Evolutionary conservation across 73 alveolate species (phyloP), one percentile per base, ranked within the genome.

Genomic region (Stentor roeselii): DNA sequence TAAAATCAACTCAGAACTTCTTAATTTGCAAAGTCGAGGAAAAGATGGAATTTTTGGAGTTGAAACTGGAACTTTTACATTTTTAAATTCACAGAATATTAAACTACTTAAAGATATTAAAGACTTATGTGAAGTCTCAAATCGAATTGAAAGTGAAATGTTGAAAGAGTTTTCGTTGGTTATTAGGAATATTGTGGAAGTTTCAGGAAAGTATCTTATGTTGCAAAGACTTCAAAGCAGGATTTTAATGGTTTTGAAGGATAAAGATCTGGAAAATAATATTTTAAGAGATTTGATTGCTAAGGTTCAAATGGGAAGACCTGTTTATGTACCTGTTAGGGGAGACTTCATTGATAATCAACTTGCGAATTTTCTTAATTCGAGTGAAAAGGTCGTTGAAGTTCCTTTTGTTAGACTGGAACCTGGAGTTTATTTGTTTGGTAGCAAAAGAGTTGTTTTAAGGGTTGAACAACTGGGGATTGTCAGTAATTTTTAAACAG

Each of bases 401-500:
- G 67, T 50, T 11, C 67, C 67, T 50, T 50, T 50, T 50, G 67
- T 50, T 21, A 6, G 67, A 11, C 21, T 50, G 21, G 67, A 50
- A 11, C 21, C 67, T 11, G 67, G 67, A 50, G 67, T 50, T 21
- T 50, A 50, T 50, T 50, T 50, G 21, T 50, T 50, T 21, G 67
- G 67, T 21, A 50, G 30, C 21, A 50, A 50, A 21, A 6, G 67
- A 11, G 67, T 50, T 50, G 21, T 50, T 11, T 11, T 50, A 50
- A 50, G 67, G 21, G 21, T 50, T 11, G 67, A 50, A 50, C 6
- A 50, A 6, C 30, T 50, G 30, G 67, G 67, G 30, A 50, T 50
- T 50, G 67, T 50, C 67, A 50, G 67, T 50, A 50, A 50, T 50
- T 50, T 50, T 50, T 50, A 50, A 50, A 21, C 67, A 50, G 67